phyloP scores from a whole-genome alignment of 2,329 filamentous ascomycete genomes.

The Scolecobasidium constrictum region DNA sequence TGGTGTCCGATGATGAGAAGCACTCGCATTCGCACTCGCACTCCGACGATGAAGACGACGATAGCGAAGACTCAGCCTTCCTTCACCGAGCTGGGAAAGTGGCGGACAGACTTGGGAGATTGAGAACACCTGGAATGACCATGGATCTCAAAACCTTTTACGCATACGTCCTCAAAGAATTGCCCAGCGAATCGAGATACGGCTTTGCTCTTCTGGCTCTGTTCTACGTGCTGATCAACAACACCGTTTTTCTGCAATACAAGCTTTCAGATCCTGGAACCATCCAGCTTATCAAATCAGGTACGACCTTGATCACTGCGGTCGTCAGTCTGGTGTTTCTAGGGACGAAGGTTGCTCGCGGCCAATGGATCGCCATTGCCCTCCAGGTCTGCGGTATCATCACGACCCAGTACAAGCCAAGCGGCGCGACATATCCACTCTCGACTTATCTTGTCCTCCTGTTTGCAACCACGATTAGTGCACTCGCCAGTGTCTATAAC shows the following conservation, averaged over 20 bases:
- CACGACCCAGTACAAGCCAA: slow-evolving; percentile 22
- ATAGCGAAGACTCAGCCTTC: no score
- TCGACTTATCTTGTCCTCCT: slow-evolving; percentile 21
- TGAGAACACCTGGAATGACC: neutral
- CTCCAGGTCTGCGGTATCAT: slow-evolving; percentile 22
- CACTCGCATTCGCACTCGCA: no score
- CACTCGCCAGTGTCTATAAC: slow-evolving; percentile 24
- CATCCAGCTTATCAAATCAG: slow-evolving; percentile 22
- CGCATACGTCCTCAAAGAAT: slow-evolving; percentile 11
- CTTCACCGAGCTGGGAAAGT: no score
- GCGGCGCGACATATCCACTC: slow-evolving; percentile 19
- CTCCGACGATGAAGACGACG: no score
- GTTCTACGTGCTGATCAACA: slow-evolving; percentile 25
- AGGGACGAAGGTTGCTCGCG: slow-evolving; percentile 17
- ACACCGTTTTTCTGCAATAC: slow-evolving; percentile 22
- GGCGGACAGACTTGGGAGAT: no score
- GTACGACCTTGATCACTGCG: slow-evolving; percentile 22
- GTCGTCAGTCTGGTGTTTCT: slow-evolving; percentile 20
- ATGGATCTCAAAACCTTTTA: neutral
- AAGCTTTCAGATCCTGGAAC: slow-evolving; percentile 23
- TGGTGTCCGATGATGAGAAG: no score
- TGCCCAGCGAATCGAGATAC: slow-evolving; percentile 20
- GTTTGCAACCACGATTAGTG: slow-evolving; percentile 23
- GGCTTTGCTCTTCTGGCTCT: slow-evolving; percentile 23
- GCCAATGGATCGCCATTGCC: slow-evolving; percentile 23